Evolutionary conservation across 225 moss, liverwort and hornwort species (phyloP).

Genomic region (Pseudoscleropodium purum): DNA sequence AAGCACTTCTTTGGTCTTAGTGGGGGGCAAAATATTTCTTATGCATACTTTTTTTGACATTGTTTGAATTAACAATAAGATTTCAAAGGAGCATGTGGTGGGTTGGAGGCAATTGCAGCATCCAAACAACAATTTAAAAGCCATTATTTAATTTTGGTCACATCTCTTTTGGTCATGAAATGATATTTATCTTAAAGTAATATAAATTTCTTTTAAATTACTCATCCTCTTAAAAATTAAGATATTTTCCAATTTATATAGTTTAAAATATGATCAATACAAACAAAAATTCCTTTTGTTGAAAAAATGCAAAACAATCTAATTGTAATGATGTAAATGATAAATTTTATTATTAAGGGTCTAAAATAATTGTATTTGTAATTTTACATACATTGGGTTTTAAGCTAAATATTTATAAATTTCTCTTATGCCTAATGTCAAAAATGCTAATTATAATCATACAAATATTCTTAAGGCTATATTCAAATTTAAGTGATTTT

Average conservation of each 20-base stretch:
- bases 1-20: neutral
- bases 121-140: no score
- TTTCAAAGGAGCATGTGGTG: neutral
- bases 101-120: no score
- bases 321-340: neutral
- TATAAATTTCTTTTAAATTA: neutral
- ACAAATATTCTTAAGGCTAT: no score
- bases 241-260: neutral
- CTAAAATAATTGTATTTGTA: neutral
- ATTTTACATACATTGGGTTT: rapidly evolving
- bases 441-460: neutral
- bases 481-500: neutral
- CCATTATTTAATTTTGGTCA: no score
- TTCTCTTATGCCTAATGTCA: rapidly evolving
- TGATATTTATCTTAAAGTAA: no score
- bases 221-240: neutral
- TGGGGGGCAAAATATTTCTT: neutral
- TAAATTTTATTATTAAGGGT: neutral
- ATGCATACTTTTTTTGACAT: neutral
- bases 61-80: neutral
- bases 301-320: neutral
- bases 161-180: no score
- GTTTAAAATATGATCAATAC: neutral
- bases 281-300: neutral
- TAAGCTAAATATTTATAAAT: neutral